Percentiles rank a stretch among this genome's conserved stretches.
phyloP scores from a whole-genome alignment of 208 protist species.

The Wallacemonas collosoma region DNA sequence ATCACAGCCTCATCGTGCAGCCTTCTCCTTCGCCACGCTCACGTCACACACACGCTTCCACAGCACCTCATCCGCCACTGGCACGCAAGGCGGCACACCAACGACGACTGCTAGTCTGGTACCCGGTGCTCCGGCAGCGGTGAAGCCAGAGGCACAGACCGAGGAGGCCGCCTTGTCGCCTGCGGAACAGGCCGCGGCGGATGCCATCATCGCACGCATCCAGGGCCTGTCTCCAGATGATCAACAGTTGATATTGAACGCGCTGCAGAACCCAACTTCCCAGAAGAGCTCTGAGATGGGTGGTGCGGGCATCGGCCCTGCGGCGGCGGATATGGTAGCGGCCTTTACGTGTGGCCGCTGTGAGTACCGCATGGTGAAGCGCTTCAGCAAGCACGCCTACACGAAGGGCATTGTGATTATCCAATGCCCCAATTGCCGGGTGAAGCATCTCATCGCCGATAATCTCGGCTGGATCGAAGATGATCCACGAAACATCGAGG shows the following conservation, averaged over 20 bases:
- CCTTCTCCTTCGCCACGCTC: neutral
- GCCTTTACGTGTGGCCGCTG: constrained; percentile 90
- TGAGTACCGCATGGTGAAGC: constrained; percentile 88
- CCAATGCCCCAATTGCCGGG: constrained; percentile 83
- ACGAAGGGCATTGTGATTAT: constrained; percentile 93
- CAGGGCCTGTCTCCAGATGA: constrained; percentile 58
- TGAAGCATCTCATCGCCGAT: constrained; percentile 90
- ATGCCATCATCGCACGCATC: constrained; percentile 38
- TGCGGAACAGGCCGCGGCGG: constrained; percentile 2
- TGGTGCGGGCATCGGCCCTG: constrained; percentile 73
- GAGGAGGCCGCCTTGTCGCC: neutral
- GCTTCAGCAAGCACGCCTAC: constrained; percentile 92
- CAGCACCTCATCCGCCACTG: constrained; percentile 6
- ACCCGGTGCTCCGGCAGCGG: neutral
- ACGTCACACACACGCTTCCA: constrained; percentile 1
- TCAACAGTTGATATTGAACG: constrained; percentile 57
- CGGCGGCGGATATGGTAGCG: constrained; percentile 82
- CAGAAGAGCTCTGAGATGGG: constrained; percentile 74
- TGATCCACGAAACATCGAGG: constrained; percentile 79
- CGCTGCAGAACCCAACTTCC: constrained; percentile 46
- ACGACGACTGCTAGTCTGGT: neutral
- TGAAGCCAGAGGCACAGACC: neutral
- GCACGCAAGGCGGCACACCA: neutral
- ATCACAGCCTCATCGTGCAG: neutral
- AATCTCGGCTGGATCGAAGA: constrained; percentile 91